phyloP scores from a whole-genome alignment of 805 yeast species.

The Saturnispora sekii region DNA sequence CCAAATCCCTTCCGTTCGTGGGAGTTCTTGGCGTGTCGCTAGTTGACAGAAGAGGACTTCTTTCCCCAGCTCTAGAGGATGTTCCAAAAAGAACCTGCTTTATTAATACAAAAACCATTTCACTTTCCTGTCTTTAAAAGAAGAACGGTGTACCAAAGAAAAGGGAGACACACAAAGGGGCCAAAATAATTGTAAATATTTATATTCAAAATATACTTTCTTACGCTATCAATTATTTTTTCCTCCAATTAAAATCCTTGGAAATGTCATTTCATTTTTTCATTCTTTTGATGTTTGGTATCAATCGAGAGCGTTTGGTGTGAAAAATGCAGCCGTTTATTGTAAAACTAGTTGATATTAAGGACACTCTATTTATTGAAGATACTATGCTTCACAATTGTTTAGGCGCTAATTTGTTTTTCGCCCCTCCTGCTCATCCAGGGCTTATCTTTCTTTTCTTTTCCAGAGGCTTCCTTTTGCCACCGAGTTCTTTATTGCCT shows the following conservation, averaged over 20 bases:
- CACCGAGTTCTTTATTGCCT: neutral
- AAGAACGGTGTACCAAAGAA: neutral
- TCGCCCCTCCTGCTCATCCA: neutral
- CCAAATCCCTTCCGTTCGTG: neutral
- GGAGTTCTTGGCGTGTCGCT: neutral
- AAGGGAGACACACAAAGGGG: neutral
- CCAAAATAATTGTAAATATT: too few relatives aligned
- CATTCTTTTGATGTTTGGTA: too few relatives aligned
- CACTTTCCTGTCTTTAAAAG: neutral
- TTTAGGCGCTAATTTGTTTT: too few relatives aligned
- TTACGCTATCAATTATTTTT: too few relatives aligned
- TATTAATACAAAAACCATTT: slow-evolving; percentile 7
- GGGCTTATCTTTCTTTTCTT: neutral
- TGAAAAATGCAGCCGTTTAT: too few relatives aligned
- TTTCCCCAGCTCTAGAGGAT: neutral
- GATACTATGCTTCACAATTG: too few relatives aligned
- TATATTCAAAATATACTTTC: too few relatives aligned
- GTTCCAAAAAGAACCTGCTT: slow-evolving; percentile 2
- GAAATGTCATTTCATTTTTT: neutral
- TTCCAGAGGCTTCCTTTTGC: neutral
- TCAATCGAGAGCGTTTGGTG: too few relatives aligned
- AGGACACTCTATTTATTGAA: too few relatives aligned
- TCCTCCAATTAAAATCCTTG: neutral
- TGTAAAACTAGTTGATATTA: too few relatives aligned
- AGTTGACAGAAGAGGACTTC: neutral